Conservation (phyloP, 2,329 filamentous ascomycete species). For the Claviceps sp. region DNA sequence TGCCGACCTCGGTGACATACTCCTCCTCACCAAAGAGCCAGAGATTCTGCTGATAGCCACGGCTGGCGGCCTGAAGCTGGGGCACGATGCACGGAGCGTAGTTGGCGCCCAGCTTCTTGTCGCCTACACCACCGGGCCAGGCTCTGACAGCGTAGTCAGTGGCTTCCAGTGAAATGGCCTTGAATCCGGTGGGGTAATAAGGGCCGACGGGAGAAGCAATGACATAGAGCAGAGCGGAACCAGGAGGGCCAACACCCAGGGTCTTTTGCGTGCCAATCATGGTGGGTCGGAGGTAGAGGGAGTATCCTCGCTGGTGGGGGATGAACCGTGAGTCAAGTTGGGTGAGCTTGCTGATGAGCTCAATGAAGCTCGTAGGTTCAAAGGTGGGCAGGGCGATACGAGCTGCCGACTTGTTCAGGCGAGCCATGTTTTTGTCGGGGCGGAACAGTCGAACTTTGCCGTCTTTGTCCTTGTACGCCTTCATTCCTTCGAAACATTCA, state of each 20-base stretch:
- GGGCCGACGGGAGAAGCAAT: conserved; percentile 95
- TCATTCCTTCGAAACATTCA: conserved; percentile 98
- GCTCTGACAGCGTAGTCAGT: conserved; percentile 94
- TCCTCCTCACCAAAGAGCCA: conserved; percentile 96
- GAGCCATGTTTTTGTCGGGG: conserved; percentile 90
- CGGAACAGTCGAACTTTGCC: conserved; percentile 79
- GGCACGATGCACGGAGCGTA: conserved; percentile 99
- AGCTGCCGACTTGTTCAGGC: conserved; percentile 80
- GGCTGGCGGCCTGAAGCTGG: conserved; percentile 78
- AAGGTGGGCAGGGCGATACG: conserved; percentile 91
- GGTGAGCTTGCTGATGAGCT: conserved; percentile 69
- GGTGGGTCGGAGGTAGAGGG: conserved; percentile 86
- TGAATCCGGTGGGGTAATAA: conserved; percentile 98
- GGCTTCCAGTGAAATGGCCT: conserved; percentile 87
- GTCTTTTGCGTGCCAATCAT: conserved; percentile 96
- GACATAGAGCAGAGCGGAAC: conserved; percentile 81
- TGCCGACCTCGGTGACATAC: conserved; percentile 92
- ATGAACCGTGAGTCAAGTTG: conserved; percentile 82
- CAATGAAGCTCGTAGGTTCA: conserved; percentile 57
- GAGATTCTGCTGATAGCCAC: conserved; percentile 94
- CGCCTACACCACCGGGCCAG: conserved; percentile 93
- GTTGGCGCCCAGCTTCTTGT: conserved; percentile 98
- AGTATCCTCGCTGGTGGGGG: conserved; percentile 75
- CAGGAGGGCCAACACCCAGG: conserved; percentile 82
- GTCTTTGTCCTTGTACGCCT: conserved; percentile 83